Evolutionary conservation across 164 flowering plant species (phyloP), one percentile per base, ranked within the genome.

Genomic region (Pachysandra terminalis): DNA sequence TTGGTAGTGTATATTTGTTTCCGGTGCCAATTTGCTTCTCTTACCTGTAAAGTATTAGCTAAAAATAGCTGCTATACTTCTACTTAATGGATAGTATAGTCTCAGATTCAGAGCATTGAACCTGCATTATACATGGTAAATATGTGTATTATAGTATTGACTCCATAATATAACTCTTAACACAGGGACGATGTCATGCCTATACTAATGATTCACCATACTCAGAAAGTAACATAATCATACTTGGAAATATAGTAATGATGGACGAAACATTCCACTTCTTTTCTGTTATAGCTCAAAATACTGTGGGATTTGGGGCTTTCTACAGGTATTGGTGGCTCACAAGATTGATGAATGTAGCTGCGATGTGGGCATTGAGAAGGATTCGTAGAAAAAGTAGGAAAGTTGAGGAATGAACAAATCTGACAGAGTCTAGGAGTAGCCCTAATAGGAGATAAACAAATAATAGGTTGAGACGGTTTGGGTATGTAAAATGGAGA

Each of bases 1-100:
- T 63, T 13, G 40, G 68, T 15, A 25, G 19, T 55, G n/a, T 41
- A 2, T 49, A 21, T 59, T 67, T 61, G 51, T 59, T 61, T 24
- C 35, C 35, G 22, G 27, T 5, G 16, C 26, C 61, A 2, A 13
- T 13, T 58, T 58, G 35, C 9, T 26, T 58, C 3, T 58, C 61
- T 17, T 7, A 22, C 17, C 6, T 45, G 14, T 13, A 37, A 32
- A 59, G 41, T 27, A 27, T 9, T 52, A 49, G 35, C 23, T 45
- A 8, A 26, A 63, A 63, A 17, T 24, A 21, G 24, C 27, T 37
- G 27, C 35, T 28, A 40, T 24, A 0, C n/a, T 68, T 9, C 40
- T 23, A 58, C 12, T 48, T 59, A 32, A 32, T 32, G 37, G 37
- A 32, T 32, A 14, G 22, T 5, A n/a, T 52, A 25, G 64, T 10